A percentile compares a stretch with the other conserved stretches of the same genome.
Conservation (phyloP, 228 moss, liverwort and hornwort genomes). For the Sphagnum fallax region DNA sequence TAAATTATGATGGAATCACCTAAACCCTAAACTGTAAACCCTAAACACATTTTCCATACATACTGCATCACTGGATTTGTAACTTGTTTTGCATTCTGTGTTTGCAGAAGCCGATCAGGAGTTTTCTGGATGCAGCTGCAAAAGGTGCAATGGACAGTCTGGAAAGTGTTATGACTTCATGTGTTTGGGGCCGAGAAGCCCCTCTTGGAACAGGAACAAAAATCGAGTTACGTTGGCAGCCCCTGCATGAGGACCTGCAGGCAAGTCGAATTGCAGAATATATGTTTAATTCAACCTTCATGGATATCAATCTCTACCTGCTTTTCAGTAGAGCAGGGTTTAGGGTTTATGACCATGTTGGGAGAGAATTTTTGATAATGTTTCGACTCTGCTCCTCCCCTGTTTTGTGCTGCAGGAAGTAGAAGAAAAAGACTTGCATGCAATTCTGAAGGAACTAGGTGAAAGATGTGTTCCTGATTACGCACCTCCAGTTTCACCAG, state of each 20-base stretch:
- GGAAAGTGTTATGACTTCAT: constrained; percentile 61
- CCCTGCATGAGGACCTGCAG: constrained; percentile 30
- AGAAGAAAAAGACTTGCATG: constrained; percentile 33
- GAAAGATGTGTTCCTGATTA: constrained; percentile 45
- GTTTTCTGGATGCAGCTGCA: constrained; percentile 61
- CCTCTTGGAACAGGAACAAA: constrained; percentile 72
- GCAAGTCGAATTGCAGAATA: constrained; percentile 9
- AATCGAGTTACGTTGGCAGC: constrained; percentile 45
- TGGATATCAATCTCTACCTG: background rate
- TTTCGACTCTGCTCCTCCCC: no score
- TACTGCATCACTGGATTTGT: background rate
- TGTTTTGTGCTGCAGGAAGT: background rate
- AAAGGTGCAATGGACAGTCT: constrained; percentile 55
- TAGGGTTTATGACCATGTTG: no score
- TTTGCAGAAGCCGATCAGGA: constrained; percentile 68
- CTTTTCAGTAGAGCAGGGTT: background rate
- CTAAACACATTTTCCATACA: background rate
- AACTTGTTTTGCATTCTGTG: background rate
- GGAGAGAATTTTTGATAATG: no score
- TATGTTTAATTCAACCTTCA: no score
- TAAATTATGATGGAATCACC: background rate
- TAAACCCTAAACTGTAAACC: background rate
- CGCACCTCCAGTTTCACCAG: constrained; percentile 24
- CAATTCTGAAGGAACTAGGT: constrained; percentile 41
- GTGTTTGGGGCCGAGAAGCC: constrained; percentile 78